A percentile compares a stretch with the other conserved stretches of the same genome.
These are phyloP conservation scores for Daedalea quercina DNA, from an alignment of 768 basidiomycete species.

Conservation along the genomic window DNA sequence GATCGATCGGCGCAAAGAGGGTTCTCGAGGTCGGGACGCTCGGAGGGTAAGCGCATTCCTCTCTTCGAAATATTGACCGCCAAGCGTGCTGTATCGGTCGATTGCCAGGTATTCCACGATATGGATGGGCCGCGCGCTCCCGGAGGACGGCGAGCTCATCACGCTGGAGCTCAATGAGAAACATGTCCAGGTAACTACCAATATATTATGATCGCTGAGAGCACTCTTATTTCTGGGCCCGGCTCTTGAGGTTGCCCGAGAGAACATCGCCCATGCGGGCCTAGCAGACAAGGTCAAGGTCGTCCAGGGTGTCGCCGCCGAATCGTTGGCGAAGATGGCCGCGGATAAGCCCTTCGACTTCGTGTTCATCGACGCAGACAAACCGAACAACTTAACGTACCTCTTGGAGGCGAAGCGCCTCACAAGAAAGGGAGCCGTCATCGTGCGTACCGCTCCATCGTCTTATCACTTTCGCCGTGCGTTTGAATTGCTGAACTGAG, in stretches of 20 bases:
- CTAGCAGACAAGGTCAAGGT: constrained; percentile 42
- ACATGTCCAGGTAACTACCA: constrained; percentile 45
- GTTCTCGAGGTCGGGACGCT: constrained; percentile 63
- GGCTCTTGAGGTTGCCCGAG: constrained; percentile 41
- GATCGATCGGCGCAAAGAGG: constrained; percentile 45
- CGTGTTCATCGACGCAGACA: constrained; percentile 71
- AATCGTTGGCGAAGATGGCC: constrained; percentile 41
- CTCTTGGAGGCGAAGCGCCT: constrained; percentile 57
- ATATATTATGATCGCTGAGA: too few species aligned
- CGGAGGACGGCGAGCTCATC: constrained; percentile 41
- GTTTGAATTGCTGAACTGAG: not conserved
- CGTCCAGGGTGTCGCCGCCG: constrained; percentile 44
- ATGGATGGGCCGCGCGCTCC: constrained; percentile 32
- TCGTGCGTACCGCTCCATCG: constrained; percentile 33
- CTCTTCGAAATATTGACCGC: not conserved
- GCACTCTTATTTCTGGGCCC: not conserved
- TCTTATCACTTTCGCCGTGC: too few species aligned
- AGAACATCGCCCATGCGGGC: constrained; percentile 51
- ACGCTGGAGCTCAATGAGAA: constrained; percentile 39
- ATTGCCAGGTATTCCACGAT: constrained; percentile 27
- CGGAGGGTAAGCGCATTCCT: constrained; percentile 39
- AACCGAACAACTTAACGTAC: constrained; percentile 46
- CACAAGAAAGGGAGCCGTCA: constrained; percentile 51
- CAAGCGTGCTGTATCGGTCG: not conserved
- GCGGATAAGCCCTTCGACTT: constrained; percentile 53